phyloP scores from a whole-genome alignment of 106 monocot genomes.

The Acanthochlamys bracteata region DNA sequence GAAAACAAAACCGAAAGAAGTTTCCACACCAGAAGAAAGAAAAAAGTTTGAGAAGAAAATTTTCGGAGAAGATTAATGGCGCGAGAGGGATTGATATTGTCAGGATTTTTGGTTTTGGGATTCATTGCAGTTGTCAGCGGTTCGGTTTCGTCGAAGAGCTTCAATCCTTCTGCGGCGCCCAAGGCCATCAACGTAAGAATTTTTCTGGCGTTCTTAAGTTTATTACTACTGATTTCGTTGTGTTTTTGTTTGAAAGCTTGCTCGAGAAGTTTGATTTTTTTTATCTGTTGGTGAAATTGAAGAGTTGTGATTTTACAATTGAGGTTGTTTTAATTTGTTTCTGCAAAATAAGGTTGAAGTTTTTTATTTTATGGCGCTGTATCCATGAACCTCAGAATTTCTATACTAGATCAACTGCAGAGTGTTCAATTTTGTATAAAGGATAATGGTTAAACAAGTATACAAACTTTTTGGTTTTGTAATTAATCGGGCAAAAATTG shows the following conservation, averaged over 20 bases:
- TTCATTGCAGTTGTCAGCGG: slow-evolving; percentile 20
- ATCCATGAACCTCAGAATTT: too few species aligned
- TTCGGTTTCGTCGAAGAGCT: slow-evolving; percentile 21
- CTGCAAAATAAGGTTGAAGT: too few species aligned
- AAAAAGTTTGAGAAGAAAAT: background rate
- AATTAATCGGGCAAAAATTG: too few species aligned
- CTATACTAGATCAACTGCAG: too few species aligned
- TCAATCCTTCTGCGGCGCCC: slow-evolving; percentile 27
- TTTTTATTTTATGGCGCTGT: too few species aligned
- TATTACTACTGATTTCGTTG: background rate
- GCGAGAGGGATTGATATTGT: slow-evolving; percentile 12
- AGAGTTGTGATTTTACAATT: too few species aligned
- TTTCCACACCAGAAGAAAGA: background rate
- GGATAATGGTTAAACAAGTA: too few species aligned
- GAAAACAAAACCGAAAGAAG: background rate
- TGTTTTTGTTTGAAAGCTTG: background rate
- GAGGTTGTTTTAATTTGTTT: too few species aligned
- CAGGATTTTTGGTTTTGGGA: slow-evolving; percentile 17
- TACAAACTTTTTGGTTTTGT: too few species aligned
- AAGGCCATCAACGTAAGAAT: slow-evolving; percentile 60
- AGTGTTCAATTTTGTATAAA: too few species aligned
- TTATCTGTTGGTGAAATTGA: too few species aligned
- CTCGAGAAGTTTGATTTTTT: background rate
- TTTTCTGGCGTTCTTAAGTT: background rate
- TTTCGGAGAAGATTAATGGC: slow-evolving; percentile 22